Evolutionary conservation across 2,329 filamentous ascomycete genomes (phyloP).

Genomic region (Lasiodiplodia gonubiensis): DNA sequence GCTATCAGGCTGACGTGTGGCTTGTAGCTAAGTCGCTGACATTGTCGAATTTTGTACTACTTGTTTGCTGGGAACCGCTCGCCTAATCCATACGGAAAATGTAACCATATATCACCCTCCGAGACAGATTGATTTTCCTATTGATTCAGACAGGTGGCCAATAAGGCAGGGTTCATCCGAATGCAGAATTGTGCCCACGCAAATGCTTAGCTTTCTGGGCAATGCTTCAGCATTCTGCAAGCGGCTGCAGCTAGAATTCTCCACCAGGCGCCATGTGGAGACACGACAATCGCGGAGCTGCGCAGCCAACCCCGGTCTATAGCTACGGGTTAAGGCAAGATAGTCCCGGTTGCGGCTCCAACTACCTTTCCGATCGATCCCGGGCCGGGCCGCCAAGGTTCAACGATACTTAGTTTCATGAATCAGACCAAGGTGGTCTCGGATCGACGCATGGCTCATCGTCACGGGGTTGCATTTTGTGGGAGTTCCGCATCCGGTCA

Average conservation of each 20-base stretch:
- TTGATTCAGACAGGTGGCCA: neutral
- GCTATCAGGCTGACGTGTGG: neutral
- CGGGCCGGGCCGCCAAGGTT: slow-evolving; percentile 3
- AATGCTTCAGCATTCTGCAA: neutral
- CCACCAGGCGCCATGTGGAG: neutral
- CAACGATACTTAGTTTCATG: too few relatives aligned
- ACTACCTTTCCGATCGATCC: slow-evolving; percentile 24
- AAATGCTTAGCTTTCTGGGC: neutral
- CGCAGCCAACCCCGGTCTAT: neutral
- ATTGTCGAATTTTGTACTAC: neutral
- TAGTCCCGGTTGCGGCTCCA: slow-evolving; percentile 11
- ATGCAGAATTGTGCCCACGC: neutral
- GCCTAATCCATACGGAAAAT: neutral
- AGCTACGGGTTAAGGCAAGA: neutral
- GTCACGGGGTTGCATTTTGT: neutral
- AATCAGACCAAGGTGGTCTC: neutral
- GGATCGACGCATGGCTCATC: neutral
- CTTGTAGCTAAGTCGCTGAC: neutral
- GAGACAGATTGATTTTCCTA: neutral
- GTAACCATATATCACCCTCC: neutral
- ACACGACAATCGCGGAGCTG: neutral
- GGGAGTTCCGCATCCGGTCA: neutral
- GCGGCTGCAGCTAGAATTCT: neutral
- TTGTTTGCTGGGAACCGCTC: neutral
- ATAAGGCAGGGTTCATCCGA: neutral